These are phyloP conservation scores for Candolleomyces aberdarensis DNA, from an alignment of 768 basidiomycete species.

Conservation along the genomic window DNA sequence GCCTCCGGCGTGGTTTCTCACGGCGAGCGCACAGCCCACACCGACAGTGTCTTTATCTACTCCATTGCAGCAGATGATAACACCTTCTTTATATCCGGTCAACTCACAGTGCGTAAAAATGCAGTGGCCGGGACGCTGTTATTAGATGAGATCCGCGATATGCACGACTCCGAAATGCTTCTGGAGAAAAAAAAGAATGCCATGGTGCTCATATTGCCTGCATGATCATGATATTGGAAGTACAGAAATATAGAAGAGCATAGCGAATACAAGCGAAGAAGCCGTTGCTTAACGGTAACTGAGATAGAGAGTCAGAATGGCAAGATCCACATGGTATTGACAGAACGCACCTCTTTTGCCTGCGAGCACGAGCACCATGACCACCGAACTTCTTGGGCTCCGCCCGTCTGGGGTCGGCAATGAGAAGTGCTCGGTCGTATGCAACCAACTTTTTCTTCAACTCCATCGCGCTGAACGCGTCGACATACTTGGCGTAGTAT, in stretches of 20 bases:
- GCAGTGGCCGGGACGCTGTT: background rate
- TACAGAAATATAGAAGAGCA: conserved; percentile 42
- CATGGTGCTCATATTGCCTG: conserved; percentile 14
- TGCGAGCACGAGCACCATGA: conserved; percentile 95
- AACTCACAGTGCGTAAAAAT: background rate
- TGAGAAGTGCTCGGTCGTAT: conserved; percentile 88
- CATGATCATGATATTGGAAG: conserved; percentile 31
- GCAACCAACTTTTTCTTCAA: conserved; percentile 97
- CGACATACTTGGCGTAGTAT: conserved; percentile 98
- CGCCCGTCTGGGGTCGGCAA: conserved; percentile 94
- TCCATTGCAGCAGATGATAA: no score
- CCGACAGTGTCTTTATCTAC: background rate
- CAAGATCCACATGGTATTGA: background rate
- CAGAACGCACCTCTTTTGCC: conserved; percentile 84
- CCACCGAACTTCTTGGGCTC: conserved; percentile 99
- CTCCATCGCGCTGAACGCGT: conserved; percentile 95
- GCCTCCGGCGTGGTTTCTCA: no score
- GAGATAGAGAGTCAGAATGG: conserved; percentile 16
- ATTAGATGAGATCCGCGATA: no score
- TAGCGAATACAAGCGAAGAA: conserved; percentile 35
- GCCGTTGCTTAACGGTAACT: conserved; percentile 73
- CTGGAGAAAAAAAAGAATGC: background rate
- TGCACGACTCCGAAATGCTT: no score
- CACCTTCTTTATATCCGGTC: no score
- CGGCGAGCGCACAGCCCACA: background rate